Evolutionary conservation across 139 green algal genomes (phyloP).

Genomic region (Ulvella scutata): DNA sequence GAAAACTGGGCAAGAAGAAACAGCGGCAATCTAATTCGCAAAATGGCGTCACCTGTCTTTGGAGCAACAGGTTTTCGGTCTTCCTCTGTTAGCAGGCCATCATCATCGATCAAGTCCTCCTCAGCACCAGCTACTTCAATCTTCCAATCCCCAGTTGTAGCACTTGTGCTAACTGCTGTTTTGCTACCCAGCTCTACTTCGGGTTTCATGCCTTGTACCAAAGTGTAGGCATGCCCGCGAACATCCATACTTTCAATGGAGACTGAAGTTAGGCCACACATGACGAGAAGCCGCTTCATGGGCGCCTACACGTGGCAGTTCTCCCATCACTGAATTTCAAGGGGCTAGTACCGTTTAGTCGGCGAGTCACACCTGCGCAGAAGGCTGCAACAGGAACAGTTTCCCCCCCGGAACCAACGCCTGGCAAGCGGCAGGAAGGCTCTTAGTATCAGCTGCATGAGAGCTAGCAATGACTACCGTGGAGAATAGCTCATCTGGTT

Average conservation of each 20-base stretch:
- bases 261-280: not conserved
- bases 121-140: conserved; percentile 16
- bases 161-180: not conserved
- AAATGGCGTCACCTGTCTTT: not conserved
- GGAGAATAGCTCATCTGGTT: too few species aligned
- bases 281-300: not conserved
- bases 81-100: conserved; percentile 77
- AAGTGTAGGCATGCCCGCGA: not conserved
- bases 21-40: not conserved
- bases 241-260: not conserved
- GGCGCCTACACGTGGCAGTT: not conserved
- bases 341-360: too few species aligned
- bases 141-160: conserved; percentile 2
- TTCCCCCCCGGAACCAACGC: too few species aligned
- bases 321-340: too few species aligned
- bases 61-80: conserved; percentile 32
- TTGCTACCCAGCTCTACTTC: not conserved
- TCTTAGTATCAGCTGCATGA: too few species aligned
- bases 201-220: not conserved
- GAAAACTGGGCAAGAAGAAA: not conserved
- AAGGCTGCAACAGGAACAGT: too few species aligned
- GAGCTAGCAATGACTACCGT: too few species aligned
- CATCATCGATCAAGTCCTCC: conserved; percentile 71
- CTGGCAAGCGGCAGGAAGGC: too few species aligned
- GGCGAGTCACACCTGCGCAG: too few species aligned